Evolutionary conservation across 108 stramenopile species (phyloP).

Genomic region (Epithemia pelagica): DNA sequence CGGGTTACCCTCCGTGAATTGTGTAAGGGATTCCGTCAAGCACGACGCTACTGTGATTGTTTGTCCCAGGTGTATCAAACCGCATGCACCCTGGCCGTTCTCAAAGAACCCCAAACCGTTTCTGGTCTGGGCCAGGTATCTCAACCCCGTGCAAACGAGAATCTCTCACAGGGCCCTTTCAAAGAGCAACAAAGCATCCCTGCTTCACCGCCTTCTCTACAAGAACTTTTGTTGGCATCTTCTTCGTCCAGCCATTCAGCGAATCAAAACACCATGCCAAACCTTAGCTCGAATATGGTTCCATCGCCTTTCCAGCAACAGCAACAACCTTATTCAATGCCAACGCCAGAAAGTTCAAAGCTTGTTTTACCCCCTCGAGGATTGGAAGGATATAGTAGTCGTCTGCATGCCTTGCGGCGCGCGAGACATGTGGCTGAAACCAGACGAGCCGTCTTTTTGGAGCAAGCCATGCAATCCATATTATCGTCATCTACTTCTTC

Average conservation of each 20-base stretch:
- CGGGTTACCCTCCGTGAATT: background rate
- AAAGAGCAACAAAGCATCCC: background rate
- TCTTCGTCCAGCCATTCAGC: background rate
- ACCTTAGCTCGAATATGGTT: background rate
- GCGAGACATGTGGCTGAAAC: background rate
- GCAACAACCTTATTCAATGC: background rate
- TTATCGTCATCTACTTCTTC: background rate
- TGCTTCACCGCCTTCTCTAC: background rate
- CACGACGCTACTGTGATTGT: background rate
- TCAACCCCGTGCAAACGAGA: background rate
- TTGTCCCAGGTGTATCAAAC: background rate
- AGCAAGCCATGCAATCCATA: background rate
- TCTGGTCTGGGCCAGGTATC: background rate
- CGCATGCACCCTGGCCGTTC: background rate
- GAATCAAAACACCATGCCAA: background rate
- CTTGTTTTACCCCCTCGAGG: background rate
- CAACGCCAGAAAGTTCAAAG: background rate
- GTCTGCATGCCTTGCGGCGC: background rate
- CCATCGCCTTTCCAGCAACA: too few relatives aligned
- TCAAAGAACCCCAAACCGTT: background rate
- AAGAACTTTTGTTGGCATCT: background rate
- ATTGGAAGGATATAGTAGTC: background rate
- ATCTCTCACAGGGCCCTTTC: background rate
- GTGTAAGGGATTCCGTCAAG: background rate
- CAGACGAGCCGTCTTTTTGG: background rate